Evolutionary conservation across 495 filamentous ascomycete genomes (phyloP).

Genomic region (Thermothielavioides terrestris): DNA sequence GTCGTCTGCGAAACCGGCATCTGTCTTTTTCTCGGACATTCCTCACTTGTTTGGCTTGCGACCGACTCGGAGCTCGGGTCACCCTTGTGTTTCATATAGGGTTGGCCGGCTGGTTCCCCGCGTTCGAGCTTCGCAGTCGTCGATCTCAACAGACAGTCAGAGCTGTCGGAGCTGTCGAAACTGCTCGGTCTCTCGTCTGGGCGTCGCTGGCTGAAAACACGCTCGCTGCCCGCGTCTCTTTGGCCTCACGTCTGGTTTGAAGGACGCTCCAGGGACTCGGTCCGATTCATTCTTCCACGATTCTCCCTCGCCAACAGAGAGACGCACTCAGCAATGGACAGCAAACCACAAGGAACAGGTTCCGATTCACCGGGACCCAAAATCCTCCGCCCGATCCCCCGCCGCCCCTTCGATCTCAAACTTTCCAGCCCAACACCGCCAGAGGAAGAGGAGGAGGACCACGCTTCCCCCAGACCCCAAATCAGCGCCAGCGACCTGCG

Average conservation of each 20-base stretch:
- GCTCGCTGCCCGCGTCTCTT: neutral
- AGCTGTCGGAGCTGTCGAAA: too few species aligned
- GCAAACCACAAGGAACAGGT: neutral
- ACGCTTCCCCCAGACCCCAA: slow-evolving; percentile 34
- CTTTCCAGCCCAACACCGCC: slow-evolving; percentile 43
- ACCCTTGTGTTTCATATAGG: neutral
- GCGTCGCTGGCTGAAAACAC: too few species aligned
- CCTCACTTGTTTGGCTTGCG: neutral
- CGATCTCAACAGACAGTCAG: too few species aligned
- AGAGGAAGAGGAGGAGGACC: slow-evolving; percentile 33
- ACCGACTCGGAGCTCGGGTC: neutral
- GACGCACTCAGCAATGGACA: neutral
- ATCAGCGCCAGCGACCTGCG: slow-evolving; percentile 29
- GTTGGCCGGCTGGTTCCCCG: too few species aligned
- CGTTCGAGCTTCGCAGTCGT: too few species aligned
- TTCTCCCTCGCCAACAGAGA: too few species aligned
- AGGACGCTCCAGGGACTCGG: too few species aligned
- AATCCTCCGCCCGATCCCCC: slow-evolving; percentile 25
- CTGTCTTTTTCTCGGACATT: neutral
- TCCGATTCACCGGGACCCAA: slow-evolving; percentile 11
- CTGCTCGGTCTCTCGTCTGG: too few species aligned
- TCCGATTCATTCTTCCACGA: too few species aligned
- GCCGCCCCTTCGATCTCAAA: slow-evolving; percentile 59
- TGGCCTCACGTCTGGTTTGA: neutral
- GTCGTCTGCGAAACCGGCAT: too few species aligned